Evolutionary conservation across 257 asterid species (phyloP).

Genomic region (Jacaranda copaia): DNA sequence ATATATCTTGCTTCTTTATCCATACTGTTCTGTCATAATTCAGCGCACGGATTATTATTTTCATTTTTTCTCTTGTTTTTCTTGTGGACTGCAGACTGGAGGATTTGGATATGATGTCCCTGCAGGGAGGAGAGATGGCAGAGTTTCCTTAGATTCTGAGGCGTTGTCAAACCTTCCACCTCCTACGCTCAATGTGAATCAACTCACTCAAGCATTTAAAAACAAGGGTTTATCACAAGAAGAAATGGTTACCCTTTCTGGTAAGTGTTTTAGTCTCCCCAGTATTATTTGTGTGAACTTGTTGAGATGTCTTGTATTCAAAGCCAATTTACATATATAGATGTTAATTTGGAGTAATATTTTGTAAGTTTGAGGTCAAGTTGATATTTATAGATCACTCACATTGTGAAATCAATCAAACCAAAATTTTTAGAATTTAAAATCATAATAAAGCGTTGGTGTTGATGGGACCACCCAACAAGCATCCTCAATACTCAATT

Average conservation of each 20-base stretch:
- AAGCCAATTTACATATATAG: no score
- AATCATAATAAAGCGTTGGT: no score
- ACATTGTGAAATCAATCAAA: no score
- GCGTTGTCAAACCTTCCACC: slow-evolving; percentile 62
- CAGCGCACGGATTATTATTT: background rate
- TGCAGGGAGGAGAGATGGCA: slow-evolving; percentile 84
- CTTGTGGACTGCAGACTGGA: slow-evolving; percentile 48
- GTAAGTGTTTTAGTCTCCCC: slow-evolving; percentile 38
- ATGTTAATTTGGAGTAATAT: no score
- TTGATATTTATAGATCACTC: no score
- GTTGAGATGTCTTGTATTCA: no score
- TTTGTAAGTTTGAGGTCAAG: no score
- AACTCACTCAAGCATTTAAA: slow-evolving; percentile 66
- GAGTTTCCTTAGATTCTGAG: slow-evolving; percentile 59
- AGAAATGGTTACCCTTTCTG: slow-evolving; percentile 92
- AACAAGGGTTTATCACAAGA: slow-evolving; percentile 68
- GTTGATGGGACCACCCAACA: no score
- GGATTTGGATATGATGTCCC: slow-evolving; percentile 72
- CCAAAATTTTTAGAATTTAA: no score
- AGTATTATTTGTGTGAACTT: background rate
- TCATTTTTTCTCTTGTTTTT: background rate
- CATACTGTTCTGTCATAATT: slow-evolving; percentile 28
- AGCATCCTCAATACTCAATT: no score
- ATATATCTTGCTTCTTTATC: background rate
- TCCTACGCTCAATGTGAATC: slow-evolving; percentile 50